Evolutionary conservation across 768 basidiomycete genomes (phyloP).

Genomic region (Boletus huronensis): DNA sequence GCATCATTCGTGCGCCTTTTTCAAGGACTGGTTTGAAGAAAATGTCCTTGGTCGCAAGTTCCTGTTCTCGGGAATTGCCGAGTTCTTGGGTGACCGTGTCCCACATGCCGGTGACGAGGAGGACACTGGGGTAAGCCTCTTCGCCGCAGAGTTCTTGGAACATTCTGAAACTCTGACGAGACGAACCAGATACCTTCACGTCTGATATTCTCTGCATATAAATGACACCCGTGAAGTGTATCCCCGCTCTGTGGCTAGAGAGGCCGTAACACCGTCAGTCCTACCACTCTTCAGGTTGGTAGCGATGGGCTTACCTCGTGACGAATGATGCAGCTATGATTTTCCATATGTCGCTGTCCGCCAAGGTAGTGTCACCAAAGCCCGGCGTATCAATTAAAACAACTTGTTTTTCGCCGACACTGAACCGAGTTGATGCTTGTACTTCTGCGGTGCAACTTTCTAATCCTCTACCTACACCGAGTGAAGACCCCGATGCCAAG

Average conservation of each 20-base stretch:
- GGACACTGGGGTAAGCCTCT: conserved; percentile 41
- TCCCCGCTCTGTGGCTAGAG: conserved; percentile 22
- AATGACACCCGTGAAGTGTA: conserved; percentile 43
- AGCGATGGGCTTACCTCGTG: conserved; percentile 16
- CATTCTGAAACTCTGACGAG: conserved; percentile 45
- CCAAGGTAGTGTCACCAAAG: conserved; percentile 50
- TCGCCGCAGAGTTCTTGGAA: conserved; percentile 53
- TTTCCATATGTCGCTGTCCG: conserved; percentile 48
- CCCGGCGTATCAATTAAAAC: conserved; percentile 61
- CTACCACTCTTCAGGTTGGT: not conserved
- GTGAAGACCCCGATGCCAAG: conserved; percentile 26
- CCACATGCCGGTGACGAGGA: conserved; percentile 55
- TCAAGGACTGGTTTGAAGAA: conserved; percentile 52
- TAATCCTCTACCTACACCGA: conserved; percentile 30
- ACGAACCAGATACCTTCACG: conserved; percentile 44
- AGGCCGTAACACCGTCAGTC: not conserved
- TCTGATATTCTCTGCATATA: conserved; percentile 54
- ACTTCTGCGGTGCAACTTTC: conserved; percentile 35
- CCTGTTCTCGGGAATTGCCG: conserved; percentile 38
- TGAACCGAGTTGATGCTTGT: conserved; percentile 27
- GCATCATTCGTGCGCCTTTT: conserved; percentile 41
- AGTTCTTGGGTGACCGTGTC: conserved; percentile 33
- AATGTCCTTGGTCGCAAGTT: conserved; percentile 38
- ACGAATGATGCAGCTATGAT: conserved; percentile 43
- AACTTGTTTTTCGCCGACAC: conserved; percentile 33